These are phyloP conservation scores for Lizonia empirigonia DNA, from an alignment of 2,329 filamentous ascomycete species.

Conservation along the genomic window DNA sequence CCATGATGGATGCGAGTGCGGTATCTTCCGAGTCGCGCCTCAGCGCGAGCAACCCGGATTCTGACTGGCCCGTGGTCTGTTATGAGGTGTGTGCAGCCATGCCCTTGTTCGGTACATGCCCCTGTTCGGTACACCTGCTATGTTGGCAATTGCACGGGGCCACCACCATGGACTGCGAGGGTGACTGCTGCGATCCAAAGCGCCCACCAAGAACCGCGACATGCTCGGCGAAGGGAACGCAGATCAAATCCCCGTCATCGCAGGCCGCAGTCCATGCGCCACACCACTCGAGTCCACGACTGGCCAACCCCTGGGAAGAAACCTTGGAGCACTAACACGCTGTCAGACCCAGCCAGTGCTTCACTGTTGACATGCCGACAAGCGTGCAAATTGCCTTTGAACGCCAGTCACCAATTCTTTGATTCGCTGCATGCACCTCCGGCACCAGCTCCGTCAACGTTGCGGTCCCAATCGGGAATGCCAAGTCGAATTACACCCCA, in stretches of 20 bases:
- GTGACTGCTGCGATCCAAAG: neutral
- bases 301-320: constrained; percentile 6
- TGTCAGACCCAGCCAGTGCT: neutral
- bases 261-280: constrained; percentile 14
- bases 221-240: constrained; percentile 13
- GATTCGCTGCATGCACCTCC: constrained; percentile 4
- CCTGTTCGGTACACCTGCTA: neutral
- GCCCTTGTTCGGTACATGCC: too few species aligned
- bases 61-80: constrained; percentile 15
- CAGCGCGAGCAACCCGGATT: constrained; percentile 22
- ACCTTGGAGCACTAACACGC: constrained; percentile 1
- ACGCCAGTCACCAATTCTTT: neutral
- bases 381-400: neutral
- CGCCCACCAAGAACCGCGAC: neutral
- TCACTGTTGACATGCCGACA: neutral
- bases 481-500: constrained; percentile 13
- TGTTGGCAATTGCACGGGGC: neutral
- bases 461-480: neutral
- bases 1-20: constrained; percentile 26
- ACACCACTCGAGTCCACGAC: constrained; percentile 5
- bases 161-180: neutral
- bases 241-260: constrained; percentile 14
- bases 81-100: constrained; percentile 3
- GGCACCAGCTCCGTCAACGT: constrained; percentile 3
- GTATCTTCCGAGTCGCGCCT: constrained; percentile 19